Evolutionary conservation across 352 stramenopile genomes (phyloP).

Genomic region (Pythium chondricola): DNA sequence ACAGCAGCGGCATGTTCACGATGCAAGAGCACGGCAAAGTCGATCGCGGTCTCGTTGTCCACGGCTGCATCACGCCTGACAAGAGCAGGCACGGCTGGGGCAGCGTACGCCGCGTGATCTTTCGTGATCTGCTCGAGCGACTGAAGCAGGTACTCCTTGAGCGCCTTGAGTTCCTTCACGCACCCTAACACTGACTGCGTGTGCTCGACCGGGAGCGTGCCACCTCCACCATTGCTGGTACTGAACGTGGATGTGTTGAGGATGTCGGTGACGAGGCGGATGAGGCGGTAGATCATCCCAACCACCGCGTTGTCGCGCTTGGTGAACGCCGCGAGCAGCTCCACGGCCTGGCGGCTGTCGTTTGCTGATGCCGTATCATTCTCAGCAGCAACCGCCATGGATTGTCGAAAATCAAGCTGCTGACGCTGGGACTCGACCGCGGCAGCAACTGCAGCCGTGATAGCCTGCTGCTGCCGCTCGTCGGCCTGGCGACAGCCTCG

Average conservation of each 20-base stretch:
- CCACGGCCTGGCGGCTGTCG: constrained; percentile 9
- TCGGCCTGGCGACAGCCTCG: constrained; percentile 7
- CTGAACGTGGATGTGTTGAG: constrained; percentile 40
- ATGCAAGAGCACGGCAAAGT: constrained; percentile 47
- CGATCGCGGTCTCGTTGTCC: constrained; percentile 42
- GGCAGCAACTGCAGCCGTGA: neutral
- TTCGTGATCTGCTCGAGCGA: constrained; percentile 43
- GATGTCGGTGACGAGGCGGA: constrained; percentile 59
- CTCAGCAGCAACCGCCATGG: constrained; percentile 18
- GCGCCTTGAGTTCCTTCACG: constrained; percentile 63
- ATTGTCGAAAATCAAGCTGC: constrained; percentile 33
- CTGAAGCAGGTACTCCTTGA: constrained; percentile 62
- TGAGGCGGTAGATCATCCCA: constrained; percentile 60
- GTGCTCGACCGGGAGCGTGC: constrained; percentile 46
- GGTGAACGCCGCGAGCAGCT: constrained; percentile 44
- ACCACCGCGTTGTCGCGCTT: constrained; percentile 56
- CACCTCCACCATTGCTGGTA: neutral
- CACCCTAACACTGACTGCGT: constrained; percentile 54
- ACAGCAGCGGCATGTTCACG: constrained; percentile 50
- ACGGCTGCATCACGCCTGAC: constrained; percentile 15
- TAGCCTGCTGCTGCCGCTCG: neutral
- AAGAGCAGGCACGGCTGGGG: constrained; percentile 13
- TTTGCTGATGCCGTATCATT: neutral
- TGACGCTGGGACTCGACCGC: constrained; percentile 40
- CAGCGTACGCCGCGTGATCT: constrained; percentile 16